A percentile compares a stretch with the other conserved stretches of the same genome.
These are phyloP conservation scores for Rhynchosporium graminicola DNA, from an alignment of 2,329 filamentous ascomycete species.

Conservation along the genomic window DNA sequence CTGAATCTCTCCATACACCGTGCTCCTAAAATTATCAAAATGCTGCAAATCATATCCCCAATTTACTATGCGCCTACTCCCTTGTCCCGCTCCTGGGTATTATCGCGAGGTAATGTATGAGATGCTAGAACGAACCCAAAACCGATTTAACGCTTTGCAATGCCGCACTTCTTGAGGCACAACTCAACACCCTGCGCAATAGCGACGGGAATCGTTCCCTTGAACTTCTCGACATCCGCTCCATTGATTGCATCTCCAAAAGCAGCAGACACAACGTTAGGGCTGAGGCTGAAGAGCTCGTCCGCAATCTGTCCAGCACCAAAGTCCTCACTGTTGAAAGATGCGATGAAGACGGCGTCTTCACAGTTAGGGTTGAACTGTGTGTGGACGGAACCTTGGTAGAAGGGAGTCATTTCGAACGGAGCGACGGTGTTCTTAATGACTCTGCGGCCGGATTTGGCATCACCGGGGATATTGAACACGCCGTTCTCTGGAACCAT, in stretches of 20 bases:
- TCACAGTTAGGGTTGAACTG: constrained; percentile 58
- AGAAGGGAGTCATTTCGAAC: constrained; percentile 56
- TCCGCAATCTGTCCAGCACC: constrained; percentile 54
- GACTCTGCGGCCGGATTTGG: constrained; percentile 43
- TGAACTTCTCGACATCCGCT: constrained; percentile 49
- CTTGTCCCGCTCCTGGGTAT: background rate
- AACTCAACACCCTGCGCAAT: constrained; percentile 54
- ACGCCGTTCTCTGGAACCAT: constrained; percentile 57
- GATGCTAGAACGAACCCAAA: background rate
- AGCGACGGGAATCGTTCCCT: constrained; percentile 48
- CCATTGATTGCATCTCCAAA: constrained; percentile 50
- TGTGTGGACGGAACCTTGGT: constrained; percentile 55
- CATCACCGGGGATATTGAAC: constrained; percentile 36
- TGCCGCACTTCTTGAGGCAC: constrained; percentile 52
- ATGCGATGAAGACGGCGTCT: constrained; percentile 51
- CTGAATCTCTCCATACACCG: background rate
- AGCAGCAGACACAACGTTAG: constrained; percentile 49
- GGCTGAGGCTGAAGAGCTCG: constrained; percentile 50
- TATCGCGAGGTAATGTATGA: background rate
- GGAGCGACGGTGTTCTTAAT: constrained; percentile 45
- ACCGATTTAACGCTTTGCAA: constrained; percentile 18
- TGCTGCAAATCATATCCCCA: background rate
- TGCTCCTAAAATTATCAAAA: constrained; percentile 8
- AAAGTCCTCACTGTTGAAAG: constrained; percentile 53
- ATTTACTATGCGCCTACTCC: background rate